Conservation (phyloP, 2,329 filamentous ascomycete genomes). For the Pyrenophora tritici-repentis region DNA sequence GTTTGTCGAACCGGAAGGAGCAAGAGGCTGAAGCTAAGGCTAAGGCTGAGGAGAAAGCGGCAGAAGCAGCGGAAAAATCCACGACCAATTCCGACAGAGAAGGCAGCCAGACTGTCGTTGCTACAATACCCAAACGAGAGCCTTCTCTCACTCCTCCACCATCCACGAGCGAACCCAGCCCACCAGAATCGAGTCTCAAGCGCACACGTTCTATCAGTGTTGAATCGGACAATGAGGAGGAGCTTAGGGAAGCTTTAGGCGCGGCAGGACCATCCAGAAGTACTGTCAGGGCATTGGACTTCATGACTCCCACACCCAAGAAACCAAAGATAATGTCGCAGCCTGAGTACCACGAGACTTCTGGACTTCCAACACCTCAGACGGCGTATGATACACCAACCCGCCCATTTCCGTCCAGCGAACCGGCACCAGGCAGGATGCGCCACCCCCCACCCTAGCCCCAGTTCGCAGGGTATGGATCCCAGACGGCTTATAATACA, state of each 20-base stretch:
- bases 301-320: too few relatives aligned
- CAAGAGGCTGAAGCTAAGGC: conserved; percentile 41
- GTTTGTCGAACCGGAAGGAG: conserved; percentile 60
- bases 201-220: conserved; percentile 31
- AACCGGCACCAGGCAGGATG: conserved; percentile 6
- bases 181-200: conserved; percentile 32
- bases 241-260: conserved; percentile 34
- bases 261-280: conserved; percentile 5
- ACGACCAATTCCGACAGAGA: conserved; percentile 57
- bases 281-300: too few relatives aligned
- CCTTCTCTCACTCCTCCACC: conserved; percentile 27
- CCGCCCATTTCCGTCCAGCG: too few relatives aligned
- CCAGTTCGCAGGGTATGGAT: conserved; percentile 9
- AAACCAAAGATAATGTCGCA: too few relatives aligned
- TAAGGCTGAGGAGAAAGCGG: conserved; percentile 24
- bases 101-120: background rate
- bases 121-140: conserved; percentile 24
- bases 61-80: conserved; percentile 20
- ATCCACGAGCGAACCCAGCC: conserved; percentile 18
- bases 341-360: too few relatives aligned
- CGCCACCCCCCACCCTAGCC: conserved; percentile 28
- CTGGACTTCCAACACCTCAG: too few relatives aligned
- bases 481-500: too few relatives aligned
- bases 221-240: conserved; percentile 38
- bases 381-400: too few relatives aligned